These are phyloP conservation scores for Cornus controversa DNA, from an alignment of 148 eudicot genomes.

Conservation along the genomic window DNA sequence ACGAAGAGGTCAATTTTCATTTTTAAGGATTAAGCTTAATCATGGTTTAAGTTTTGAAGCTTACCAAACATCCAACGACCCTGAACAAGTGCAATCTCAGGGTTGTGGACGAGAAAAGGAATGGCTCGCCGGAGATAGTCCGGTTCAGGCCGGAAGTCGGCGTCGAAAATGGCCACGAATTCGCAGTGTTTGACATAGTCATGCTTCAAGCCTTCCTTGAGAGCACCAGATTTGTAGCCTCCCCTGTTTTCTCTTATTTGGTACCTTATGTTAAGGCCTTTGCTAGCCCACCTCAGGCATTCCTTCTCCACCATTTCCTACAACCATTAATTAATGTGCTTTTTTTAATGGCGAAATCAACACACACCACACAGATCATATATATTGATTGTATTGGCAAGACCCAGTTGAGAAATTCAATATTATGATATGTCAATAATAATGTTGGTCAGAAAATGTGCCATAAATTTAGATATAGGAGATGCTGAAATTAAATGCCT, in stretches of 20 bases:
- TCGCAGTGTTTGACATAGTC: slow-evolving; percentile 81
- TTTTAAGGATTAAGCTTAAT: no score
- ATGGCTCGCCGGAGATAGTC: slow-evolving; percentile 75
- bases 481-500: not conserved
- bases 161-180: slow-evolving; percentile 81
- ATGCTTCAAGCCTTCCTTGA: slow-evolving; percentile 72
- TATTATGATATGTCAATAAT: not conserved
- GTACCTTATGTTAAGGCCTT: slow-evolving; percentile 75
- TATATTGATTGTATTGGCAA: no score
- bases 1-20: no score
- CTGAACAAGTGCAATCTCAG: slow-evolving; percentile 77
- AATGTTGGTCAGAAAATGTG: not conserved
- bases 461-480: not conserved
- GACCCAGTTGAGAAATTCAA: not conserved
- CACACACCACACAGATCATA: not conserved
- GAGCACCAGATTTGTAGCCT: slow-evolving; percentile 96
- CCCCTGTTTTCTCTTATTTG: slow-evolving; percentile 72
- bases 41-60: not conserved
- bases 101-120: slow-evolving; percentile 66
- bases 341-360: not conserved
- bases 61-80: slow-evolving; percentile 94
- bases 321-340: slow-evolving; percentile 1
- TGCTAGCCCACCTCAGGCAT: slow-evolving; percentile 77
- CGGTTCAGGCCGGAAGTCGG: slow-evolving; percentile 87
- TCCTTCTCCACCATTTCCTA: slow-evolving; percentile 88